phyloP scores from a whole-genome alignment of 805 yeast genomes.

The Myxozyma udenii region DNA sequence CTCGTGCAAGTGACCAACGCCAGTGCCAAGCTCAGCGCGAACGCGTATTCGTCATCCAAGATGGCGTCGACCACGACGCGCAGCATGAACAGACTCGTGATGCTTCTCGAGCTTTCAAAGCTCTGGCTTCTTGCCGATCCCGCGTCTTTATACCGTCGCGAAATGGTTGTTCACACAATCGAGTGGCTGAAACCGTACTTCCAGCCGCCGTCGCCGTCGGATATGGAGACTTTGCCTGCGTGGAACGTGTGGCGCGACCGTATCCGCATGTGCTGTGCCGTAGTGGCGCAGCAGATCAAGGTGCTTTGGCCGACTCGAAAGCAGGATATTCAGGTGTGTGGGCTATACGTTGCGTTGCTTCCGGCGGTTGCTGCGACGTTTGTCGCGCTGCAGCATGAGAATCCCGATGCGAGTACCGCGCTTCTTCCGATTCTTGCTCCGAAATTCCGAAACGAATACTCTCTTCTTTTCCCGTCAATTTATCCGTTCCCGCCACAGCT shows the following conservation, averaged over 20 bases:
- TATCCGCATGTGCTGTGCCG: constrained; percentile 33
- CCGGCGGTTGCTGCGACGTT: constrained; percentile 36
- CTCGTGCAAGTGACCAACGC: constrained; percentile 33
- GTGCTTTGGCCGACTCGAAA: constrained; percentile 35
- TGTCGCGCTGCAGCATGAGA: constrained; percentile 30
- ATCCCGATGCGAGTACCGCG: constrained; percentile 5
- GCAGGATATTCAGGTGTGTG: constrained; percentile 32
- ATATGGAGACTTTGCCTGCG: constrained; percentile 3
- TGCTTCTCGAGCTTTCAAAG: constrained; percentile 47
- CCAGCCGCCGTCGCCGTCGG: constrained; percentile 5
- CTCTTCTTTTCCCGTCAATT: constrained; percentile 54
- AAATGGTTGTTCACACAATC: constrained; percentile 13
- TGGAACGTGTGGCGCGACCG: constrained; percentile 31
- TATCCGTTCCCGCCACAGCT: constrained; percentile 57
- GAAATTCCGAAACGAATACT: constrained; percentile 40
- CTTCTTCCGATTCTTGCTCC: not conserved
- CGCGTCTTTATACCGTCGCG: constrained; percentile 1
- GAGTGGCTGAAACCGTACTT: constrained; percentile 21
- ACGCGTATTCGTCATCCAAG: not conserved
- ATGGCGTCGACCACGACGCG: constrained; percentile 24
- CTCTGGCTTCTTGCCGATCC: constrained; percentile 30
- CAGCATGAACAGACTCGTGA: constrained; percentile 41
- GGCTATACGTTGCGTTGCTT: constrained; percentile 35
- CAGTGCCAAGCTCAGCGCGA: constrained; percentile 2
- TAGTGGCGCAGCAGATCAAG: constrained; percentile 35